These are phyloP conservation scores for Eucalyptus regnans DNA, from an alignment of 345 rosid species.

Conservation along the genomic window DNA sequence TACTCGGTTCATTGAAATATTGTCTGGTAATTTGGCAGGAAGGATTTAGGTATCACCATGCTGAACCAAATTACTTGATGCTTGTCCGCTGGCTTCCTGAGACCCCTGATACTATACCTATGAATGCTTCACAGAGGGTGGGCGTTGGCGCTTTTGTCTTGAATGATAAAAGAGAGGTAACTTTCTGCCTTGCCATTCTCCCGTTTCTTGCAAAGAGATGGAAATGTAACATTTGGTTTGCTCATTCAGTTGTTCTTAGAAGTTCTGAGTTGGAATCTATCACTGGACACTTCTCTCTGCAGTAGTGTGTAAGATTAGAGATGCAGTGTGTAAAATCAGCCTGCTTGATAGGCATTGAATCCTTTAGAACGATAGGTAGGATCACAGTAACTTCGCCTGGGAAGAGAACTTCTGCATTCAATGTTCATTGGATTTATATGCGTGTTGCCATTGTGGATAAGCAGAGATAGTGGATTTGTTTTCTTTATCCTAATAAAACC, in stretches of 20 bases:
- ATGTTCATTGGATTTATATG: too few relatives aligned
- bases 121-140: constrained; percentile 70
- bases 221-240: background rate
- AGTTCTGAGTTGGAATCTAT: background rate
- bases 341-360: background rate
- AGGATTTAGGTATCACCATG: constrained; percentile 11
- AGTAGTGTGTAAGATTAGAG: background rate
- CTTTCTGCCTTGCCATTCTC: background rate
- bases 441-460: too few relatives aligned
- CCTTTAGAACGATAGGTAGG: background rate
- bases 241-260: too few relatives aligned
- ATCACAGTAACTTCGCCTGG: too few relatives aligned
- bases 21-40: background rate
- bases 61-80: constrained; percentile 57
- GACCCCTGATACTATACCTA: constrained; percentile 18
- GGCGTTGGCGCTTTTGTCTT: constrained; percentile 67
- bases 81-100: constrained; percentile 54
- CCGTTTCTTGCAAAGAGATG: background rate
- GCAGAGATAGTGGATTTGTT: too few relatives aligned
- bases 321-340: background rate
- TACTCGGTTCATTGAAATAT: background rate
- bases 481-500: background rate
- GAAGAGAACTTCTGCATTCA: too few relatives aligned
- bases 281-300: background rate
- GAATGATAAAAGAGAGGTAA: constrained; percentile 46